phyloP scores from a whole-genome alignment of 2,329 filamentous ascomycete genomes.

The Alternaria arbusti region DNA sequence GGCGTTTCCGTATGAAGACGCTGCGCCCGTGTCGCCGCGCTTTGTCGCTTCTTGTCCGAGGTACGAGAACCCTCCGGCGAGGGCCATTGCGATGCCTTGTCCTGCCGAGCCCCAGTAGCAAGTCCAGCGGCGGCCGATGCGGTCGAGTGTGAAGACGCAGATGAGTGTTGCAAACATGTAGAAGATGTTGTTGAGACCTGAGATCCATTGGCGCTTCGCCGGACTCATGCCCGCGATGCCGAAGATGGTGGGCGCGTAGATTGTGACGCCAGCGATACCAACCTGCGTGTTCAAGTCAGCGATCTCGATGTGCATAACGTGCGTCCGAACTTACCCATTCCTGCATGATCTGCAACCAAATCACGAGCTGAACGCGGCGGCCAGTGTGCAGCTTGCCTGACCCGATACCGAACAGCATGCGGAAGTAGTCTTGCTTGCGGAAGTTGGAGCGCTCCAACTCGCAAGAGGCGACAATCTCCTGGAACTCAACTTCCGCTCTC shows the following conservation, averaged over 20 bases:
- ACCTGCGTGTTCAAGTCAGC: neutral
- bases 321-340: conserved; percentile 65
- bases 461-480: conserved; percentile 70
- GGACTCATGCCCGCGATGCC: conserved; percentile 70
- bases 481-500: conserved; percentile 60
- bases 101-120: conserved; percentile 71
- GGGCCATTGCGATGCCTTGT: conserved; percentile 71
- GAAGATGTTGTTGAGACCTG: conserved; percentile 58
- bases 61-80: conserved; percentile 68
- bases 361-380: conserved; percentile 70
- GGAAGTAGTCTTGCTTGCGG: conserved; percentile 65
- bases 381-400: conserved; percentile 71
- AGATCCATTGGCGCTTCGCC: conserved; percentile 51
- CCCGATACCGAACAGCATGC: conserved; percentile 71
- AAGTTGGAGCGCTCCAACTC: conserved; percentile 59
- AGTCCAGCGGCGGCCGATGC: conserved; percentile 72
- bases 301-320: conserved; percentile 47
- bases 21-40: conserved; percentile 54
- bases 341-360: conserved; percentile 76
- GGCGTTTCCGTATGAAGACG: conserved; percentile 64
- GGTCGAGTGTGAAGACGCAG: conserved; percentile 72
- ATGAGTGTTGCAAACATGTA: conserved; percentile 70
- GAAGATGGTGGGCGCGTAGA: conserved; percentile 64
- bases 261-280: conserved; percentile 65
- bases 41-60: conserved; percentile 58